Conservation (phyloP, 1,139 yeast genomes). For the Eremothecium sinecaudum region DNA sequence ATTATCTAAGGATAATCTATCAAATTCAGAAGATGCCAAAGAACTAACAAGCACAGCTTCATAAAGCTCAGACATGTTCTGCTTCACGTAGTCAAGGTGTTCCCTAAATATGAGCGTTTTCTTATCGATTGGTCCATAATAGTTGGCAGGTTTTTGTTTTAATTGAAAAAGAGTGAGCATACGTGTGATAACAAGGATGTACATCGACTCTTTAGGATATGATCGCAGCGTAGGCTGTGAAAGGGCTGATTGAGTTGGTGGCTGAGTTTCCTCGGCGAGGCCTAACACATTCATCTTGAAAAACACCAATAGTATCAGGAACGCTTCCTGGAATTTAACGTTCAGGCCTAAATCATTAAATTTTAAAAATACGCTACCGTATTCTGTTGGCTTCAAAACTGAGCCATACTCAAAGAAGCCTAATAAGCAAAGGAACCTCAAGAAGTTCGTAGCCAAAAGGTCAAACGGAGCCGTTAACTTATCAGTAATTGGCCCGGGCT, state of each 20-base stretch:
- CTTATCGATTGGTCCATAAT: conserved; percentile 64
- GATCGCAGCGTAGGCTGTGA: conserved; percentile 29
- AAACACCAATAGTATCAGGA: conserved; percentile 42
- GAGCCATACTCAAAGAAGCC: conserved; percentile 43
- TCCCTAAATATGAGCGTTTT: conserved; percentile 58
- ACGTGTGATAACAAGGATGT: conserved; percentile 46
- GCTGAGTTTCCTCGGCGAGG: conserved; percentile 30
- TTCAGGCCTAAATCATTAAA: conserved; percentile 30
- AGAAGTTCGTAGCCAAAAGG: conserved; percentile 48
- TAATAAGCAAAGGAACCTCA: conserved; percentile 49
- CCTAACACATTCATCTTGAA: conserved; percentile 35
- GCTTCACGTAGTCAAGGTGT: conserved; percentile 46
- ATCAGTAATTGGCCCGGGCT: conserved; percentile 27
- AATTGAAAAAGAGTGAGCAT: conserved; percentile 48
- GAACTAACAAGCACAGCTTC: conserved; percentile 47
- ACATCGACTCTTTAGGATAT: conserved; percentile 30
- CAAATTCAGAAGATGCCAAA: conserved; percentile 45
- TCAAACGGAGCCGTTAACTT: conserved; percentile 40
- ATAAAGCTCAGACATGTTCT: conserved; percentile 44
- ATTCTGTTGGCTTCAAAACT: conserved; percentile 38
- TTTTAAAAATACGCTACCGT: conserved; percentile 47
- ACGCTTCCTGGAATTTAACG: conserved; percentile 29
- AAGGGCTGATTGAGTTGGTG: conserved; percentile 25
- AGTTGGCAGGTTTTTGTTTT: conserved; percentile 47
- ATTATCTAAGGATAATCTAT: conserved; percentile 32